phyloP scores from a whole-genome alignment of 257 asterid genomes.

The Linderniella brevidens region DNA sequence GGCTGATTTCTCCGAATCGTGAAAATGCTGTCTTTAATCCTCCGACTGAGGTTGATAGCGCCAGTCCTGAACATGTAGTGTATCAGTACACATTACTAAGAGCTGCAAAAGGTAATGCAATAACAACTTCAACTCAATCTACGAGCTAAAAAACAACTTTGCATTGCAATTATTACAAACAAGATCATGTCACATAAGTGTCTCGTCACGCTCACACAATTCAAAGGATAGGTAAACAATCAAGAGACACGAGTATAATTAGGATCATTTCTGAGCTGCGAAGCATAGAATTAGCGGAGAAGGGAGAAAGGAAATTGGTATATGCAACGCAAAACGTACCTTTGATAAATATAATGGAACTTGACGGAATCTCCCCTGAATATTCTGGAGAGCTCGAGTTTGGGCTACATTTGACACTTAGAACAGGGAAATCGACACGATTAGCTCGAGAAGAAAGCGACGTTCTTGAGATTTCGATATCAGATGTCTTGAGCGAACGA shows the following conservation, averaged over 20 bases:
- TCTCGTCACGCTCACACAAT: no score
- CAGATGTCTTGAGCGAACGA: constrained; percentile 3
- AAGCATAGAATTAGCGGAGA: no score
- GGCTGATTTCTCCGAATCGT: constrained; percentile 30
- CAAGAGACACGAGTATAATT: background rate
- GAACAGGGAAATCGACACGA: constrained; percentile 2
- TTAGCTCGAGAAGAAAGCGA: constrained; percentile 9
- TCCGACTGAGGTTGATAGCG: constrained; percentile 28
- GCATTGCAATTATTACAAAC: background rate
- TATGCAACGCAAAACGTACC: constrained; percentile 13
- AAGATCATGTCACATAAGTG: background rate
- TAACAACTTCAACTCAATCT: constrained; percentile 1
- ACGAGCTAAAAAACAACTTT: constrained; percentile 1
- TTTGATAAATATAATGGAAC: constrained; percentile 24
- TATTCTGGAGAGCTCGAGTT: constrained; percentile 18
- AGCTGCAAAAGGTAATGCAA: background rate
- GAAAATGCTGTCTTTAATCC: constrained; percentile 24
- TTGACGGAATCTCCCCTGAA: constrained; percentile 10
- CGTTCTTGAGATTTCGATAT: constrained; percentile 7
- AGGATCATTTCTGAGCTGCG: background rate
- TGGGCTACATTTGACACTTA: constrained; percentile 11
- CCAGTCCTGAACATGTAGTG: constrained; percentile 21
- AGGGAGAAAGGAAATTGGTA: no score
- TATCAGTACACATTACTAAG: no score
- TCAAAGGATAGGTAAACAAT: no score